Conservation (phyloP, 2,329 filamentous ascomycete species). For the Paraphoma sp. region DNA sequence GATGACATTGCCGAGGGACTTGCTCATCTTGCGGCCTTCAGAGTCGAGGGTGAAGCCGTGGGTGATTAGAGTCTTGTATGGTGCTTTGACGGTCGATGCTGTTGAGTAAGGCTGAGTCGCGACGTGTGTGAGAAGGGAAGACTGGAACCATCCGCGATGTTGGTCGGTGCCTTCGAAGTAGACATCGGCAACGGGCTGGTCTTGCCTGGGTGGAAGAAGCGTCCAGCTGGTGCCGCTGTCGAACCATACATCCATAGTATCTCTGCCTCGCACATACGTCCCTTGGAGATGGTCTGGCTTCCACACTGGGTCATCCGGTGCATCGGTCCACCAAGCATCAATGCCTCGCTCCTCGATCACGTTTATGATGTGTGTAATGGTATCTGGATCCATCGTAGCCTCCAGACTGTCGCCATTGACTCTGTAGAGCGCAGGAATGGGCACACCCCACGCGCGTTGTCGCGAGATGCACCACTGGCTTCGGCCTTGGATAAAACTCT, state of each 20-base stretch:
- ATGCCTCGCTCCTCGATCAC: slow-evolving; percentile 79
- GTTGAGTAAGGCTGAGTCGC: slow-evolving; percentile 60
- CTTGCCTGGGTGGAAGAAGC: slow-evolving; percentile 37
- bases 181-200: slow-evolving; percentile 71
- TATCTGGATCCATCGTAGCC: slow-evolving; percentile 79
- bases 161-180: slow-evolving; percentile 96
- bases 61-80: slow-evolving; percentile 89
- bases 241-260: slow-evolving; percentile 99
- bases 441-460: slow-evolving; percentile 94
- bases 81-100: slow-evolving; percentile 57
- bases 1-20: slow-evolving; percentile 90
- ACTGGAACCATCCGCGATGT: slow-evolving; percentile 98
- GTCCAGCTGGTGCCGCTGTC: slow-evolving; percentile 97
- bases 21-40: slow-evolving; percentile 97
- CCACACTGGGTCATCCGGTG: slow-evolving; percentile 77
- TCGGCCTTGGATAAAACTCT: slow-evolving; percentile 84
- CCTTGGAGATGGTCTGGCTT: slow-evolving; percentile 68
- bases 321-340: slow-evolving; percentile 95
- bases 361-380: slow-evolving; percentile 82
- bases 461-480: slow-evolving; percentile 98
- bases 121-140: slow-evolving; percentile 85
- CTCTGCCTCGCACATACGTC: slow-evolving; percentile 75
- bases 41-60: slow-evolving; percentile 94
- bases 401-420: slow-evolving; percentile 64
- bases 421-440: slow-evolving; percentile 89